Evolutionary conservation across 1,284 basidiomycete species (phyloP).

Genomic region (Pseudozyma tsukubaensis): DNA sequence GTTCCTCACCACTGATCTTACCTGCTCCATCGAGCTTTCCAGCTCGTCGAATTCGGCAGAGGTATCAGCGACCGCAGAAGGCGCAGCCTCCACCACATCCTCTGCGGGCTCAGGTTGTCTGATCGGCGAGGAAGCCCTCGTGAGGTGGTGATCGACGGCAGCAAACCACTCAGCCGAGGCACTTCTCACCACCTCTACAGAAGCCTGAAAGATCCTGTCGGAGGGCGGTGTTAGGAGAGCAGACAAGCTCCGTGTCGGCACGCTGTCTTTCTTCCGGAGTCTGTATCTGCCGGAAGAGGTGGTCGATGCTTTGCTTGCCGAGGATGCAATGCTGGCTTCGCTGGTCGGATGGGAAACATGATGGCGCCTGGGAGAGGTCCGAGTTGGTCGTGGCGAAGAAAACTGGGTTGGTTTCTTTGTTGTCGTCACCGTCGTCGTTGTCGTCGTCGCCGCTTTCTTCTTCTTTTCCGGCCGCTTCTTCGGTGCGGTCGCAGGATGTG

Average conservation of each 20-base stretch:
- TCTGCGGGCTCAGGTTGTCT: background rate
- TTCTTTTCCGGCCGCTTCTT: no score
- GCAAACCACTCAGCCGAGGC: slow-evolving; percentile 2
- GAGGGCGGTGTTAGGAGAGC: slow-evolving; percentile 15
- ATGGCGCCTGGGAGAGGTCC: background rate
- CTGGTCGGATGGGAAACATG: background rate
- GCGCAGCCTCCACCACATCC: background rate
- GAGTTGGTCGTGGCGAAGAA: background rate
- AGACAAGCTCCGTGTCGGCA: slow-evolving; percentile 17
- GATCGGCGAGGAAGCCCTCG: background rate
- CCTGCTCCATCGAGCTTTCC: background rate
- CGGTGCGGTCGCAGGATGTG: no score
- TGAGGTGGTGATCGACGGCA: no score
- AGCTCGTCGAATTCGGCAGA: slow-evolving; percentile 2
- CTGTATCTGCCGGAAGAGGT: slow-evolving; percentile 27
- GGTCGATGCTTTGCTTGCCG: slow-evolving; percentile 1
- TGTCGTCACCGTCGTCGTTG: background rate
- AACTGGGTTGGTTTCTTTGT: background rate
- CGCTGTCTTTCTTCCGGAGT: slow-evolving; percentile 20
- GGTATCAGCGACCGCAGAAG: background rate
- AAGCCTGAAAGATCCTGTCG: background rate
- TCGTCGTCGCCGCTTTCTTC: background rate
- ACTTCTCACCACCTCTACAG: slow-evolving; percentile 2
- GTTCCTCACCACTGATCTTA: background rate
- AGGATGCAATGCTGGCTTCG: slow-evolving; percentile 1